These are phyloP conservation scores for Nitzschia sp. DNA, from an alignment of 108 stramenopile species.

Conservation along the genomic window DNA sequence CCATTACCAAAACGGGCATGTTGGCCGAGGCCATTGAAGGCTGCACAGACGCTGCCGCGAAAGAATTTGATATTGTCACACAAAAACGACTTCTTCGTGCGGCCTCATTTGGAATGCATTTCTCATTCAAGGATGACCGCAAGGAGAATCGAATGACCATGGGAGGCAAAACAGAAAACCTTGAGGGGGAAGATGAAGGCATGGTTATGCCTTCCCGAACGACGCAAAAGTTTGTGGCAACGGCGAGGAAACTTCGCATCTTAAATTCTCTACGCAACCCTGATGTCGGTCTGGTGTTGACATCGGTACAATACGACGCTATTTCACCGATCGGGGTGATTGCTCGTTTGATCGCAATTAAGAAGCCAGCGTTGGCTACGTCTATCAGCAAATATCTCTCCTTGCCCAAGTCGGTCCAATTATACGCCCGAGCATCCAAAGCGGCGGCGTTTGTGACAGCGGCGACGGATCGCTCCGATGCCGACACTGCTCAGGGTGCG, in stretches of 20 bases:
- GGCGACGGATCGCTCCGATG: slow-evolving; percentile 41
- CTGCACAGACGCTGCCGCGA: slow-evolving; percentile 86
- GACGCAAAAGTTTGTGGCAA: slow-evolving; percentile 67
- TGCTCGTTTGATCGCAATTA: slow-evolving; percentile 65
- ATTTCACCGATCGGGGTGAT: slow-evolving; percentile 79
- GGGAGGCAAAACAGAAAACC: slow-evolving; percentile 32
- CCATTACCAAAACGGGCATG: slow-evolving; percentile 63
- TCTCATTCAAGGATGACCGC: slow-evolving; percentile 65
- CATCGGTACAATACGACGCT: slow-evolving; percentile 83
- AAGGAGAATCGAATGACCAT: slow-evolving; percentile 33
- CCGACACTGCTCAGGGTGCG: slow-evolving; percentile 69
- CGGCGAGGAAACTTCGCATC: slow-evolving; percentile 78
- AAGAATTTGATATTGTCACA: slow-evolving; percentile 82
- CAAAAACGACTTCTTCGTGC: slow-evolving; percentile 92
- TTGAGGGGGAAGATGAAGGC: slow-evolving; percentile 27
- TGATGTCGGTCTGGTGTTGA: slow-evolving; percentile 80
- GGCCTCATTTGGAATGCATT: slow-evolving; percentile 93
- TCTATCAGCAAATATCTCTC: slow-evolving; percentile 66
- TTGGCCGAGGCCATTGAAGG: slow-evolving; percentile 76
- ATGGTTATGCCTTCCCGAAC: slow-evolving; percentile 47
- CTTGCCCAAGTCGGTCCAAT: slow-evolving; percentile 64
- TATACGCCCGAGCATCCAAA: slow-evolving; percentile 73
- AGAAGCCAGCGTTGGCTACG: slow-evolving; percentile 72
- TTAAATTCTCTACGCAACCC: slow-evolving; percentile 83
- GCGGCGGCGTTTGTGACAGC: slow-evolving; percentile 65